Base-by-base conservation (phyloP, 495 filamentous ascomycete species). In the Penicillium longicatenatum region DNA sequence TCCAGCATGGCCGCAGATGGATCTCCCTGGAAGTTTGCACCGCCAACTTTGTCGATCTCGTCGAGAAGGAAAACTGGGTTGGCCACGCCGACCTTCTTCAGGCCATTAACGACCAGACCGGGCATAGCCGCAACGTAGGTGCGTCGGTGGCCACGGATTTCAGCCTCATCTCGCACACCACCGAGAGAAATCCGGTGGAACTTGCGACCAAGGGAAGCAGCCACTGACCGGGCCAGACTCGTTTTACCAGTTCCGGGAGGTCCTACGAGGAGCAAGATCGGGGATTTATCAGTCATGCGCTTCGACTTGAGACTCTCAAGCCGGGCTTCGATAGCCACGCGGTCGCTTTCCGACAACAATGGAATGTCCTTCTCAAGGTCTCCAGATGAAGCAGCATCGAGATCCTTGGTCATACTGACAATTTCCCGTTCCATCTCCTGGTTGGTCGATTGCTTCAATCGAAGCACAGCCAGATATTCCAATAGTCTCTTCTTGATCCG, bases 111-210 rank as follows among this genome's bases (percentile, higher is more conserved):
- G 50, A 99, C 89, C 47, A 98, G 75, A 30, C 95, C 95, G 11
- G 95, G 95, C 94, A 99, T 97, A 48, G 95, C 95, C 12, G 95
- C 95, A 53, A 99, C 94, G 70, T 99, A 99, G 2, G 95, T 99
- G 49, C 95, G 84, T 43, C 95, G 85, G 74, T 99, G 95, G 6
- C 95, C 95, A 47, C 95, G 82, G 58, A 99, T 98, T 74, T 98
- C 95, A 7, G 95, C 95, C 70, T 99, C 95, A 63, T 98, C 95
- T 26, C 93, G 77, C 19, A 99, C 93, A 64, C 95, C 95, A 52
- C 95, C 95, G 20, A 99, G 86, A 26, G 94, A 98, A 58, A 99
- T 97, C 30, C 95, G 86, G 70, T 98, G 93, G 75, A 99, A 99
- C 68, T 98, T 95, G 54, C 95, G 84, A 6, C 93, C 93, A 19